Conservation (phyloP, 208 protist genomes). For the Crithidia thermophila region DNA sequence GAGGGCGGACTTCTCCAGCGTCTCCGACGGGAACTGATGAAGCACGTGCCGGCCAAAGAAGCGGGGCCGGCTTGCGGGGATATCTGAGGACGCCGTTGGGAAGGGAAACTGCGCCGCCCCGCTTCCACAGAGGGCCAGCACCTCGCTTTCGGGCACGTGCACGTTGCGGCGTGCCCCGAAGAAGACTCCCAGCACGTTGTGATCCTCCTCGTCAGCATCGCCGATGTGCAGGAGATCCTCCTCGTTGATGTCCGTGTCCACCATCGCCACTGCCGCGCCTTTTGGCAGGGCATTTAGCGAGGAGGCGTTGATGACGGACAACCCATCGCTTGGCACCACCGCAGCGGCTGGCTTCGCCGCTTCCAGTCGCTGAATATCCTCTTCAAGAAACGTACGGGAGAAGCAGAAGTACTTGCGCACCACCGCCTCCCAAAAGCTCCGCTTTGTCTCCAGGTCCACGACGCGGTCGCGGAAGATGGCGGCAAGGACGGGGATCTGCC, state of each 20-base stretch:
- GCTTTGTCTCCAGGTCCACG: conserved; percentile 57
- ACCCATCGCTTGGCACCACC: conserved; percentile 8
- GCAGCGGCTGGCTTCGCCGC: conserved; percentile 2
- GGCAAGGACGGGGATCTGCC: conserved; percentile 78
- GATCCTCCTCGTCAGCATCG: conserved; percentile 1
- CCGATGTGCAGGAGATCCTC: conserved; percentile 26
- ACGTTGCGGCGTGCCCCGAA: conserved; percentile 21
- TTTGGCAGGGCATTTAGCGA: conserved; percentile 67
- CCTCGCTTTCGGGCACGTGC: neutral
- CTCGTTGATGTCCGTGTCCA: conserved; percentile 37
- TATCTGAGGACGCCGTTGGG: neutral
- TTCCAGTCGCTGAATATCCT: conserved; percentile 59
- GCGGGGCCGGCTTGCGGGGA: conserved; percentile 5
- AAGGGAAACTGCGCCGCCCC: conserved; percentile 11
- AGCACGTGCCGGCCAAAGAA: conserved; percentile 33
- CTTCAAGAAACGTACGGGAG: conserved; percentile 79
- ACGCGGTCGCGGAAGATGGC: conserved; percentile 65
- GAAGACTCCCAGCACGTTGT: conserved; percentile 12
- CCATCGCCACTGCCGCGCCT: conserved; percentile 13
- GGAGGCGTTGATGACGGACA: conserved; percentile 56
- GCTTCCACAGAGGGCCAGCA: neutral
- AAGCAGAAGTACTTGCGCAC: conserved; percentile 90
- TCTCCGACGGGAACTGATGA: conserved; percentile 52
- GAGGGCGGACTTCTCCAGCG: conserved; percentile 51
- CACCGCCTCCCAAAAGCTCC: conserved; percentile 79